A percentile compares a stretch with the other conserved stretches of the same genome.
Conservation (phyloP, 2,329 filamentous ascomycete genomes). For the Fusarium illudens region DNA sequence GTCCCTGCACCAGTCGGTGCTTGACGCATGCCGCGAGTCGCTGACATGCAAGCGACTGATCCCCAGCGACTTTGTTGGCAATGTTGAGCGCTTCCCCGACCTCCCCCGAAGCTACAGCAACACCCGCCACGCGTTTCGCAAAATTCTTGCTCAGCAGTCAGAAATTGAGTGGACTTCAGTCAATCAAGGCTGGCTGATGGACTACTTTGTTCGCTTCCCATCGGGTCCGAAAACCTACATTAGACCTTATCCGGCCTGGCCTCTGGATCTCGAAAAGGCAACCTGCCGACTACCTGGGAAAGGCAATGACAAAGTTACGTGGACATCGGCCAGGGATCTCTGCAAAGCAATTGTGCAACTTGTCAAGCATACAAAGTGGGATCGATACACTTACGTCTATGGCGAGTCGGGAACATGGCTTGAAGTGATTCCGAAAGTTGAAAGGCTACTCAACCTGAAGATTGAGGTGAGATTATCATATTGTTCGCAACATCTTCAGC, state of each 20-base stretch:
- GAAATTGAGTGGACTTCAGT: not conserved
- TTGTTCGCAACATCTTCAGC: too few relatives aligned
- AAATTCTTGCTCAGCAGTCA: not conserved
- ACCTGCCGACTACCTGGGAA: not conserved
- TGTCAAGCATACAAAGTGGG: not conserved
- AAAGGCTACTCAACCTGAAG: not conserved
- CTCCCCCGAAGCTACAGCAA: not conserved
- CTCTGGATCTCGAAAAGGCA: not conserved
- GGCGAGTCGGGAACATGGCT: not conserved
- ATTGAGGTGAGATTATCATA: too few relatives aligned
- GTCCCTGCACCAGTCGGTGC: not conserved
- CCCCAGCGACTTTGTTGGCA: not conserved
- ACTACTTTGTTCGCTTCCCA: not conserved
- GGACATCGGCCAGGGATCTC: not conserved
- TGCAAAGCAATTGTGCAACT: not conserved
- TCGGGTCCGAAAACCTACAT: not conserved
- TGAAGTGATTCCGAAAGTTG: not conserved
- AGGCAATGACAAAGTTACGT: not conserved
- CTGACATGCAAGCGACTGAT: not conserved
- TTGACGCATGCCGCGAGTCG: not conserved
- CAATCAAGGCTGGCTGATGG: not conserved
- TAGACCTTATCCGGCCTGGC: not conserved
- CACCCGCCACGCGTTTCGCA: not conserved
- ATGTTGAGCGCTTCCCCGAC: not conserved
- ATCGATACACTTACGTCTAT: not conserved